These are phyloP conservation scores for Paralagenidium karlingii DNA, from an alignment of 352 stramenopile species.

Conservation along the genomic window DNA sequence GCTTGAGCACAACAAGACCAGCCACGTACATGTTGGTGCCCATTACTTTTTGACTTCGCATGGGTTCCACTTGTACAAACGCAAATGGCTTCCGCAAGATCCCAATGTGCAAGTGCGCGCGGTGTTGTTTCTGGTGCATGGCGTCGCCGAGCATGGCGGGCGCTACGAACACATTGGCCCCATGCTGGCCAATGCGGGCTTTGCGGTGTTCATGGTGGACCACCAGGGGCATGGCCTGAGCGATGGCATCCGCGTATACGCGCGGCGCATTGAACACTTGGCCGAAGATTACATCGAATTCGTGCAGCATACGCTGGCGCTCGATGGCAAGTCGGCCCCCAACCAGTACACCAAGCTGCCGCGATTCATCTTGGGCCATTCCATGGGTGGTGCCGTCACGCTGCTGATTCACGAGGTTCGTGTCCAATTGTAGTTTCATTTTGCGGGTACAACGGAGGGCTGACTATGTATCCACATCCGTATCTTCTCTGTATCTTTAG, in stretches of 20 bases:
- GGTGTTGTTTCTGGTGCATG: conserved; percentile 45
- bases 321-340: no score
- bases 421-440: no score
- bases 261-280: conserved; percentile 22
- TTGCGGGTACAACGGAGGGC: no score
- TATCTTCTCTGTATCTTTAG: conserved; percentile 1
- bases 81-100: conserved; percentile 27
- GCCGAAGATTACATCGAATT: conserved; percentile 41
- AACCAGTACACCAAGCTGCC: conserved; percentile 27
- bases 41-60: conserved; percentile 23
- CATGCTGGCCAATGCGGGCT: conserved; percentile 16
- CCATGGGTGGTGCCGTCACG: conserved; percentile 31
- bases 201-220: conserved; percentile 44
- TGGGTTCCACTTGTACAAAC: conserved; percentile 26
- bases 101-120: conserved; percentile 10
- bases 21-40: no score
- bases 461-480: no score
- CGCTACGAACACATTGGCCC: conserved; percentile 37
- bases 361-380: conserved; percentile 41
- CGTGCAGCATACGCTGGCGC: conserved; percentile 28
- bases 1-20: no score
- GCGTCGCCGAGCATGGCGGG: conserved; percentile 30
- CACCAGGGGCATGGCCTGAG: conserved; percentile 43
- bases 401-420: conserved; percentile 18
- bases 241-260: conserved; percentile 43